Evolutionary conservation across 257 asterid species (phyloP).

Genomic region (Solanum acaule): DNA sequence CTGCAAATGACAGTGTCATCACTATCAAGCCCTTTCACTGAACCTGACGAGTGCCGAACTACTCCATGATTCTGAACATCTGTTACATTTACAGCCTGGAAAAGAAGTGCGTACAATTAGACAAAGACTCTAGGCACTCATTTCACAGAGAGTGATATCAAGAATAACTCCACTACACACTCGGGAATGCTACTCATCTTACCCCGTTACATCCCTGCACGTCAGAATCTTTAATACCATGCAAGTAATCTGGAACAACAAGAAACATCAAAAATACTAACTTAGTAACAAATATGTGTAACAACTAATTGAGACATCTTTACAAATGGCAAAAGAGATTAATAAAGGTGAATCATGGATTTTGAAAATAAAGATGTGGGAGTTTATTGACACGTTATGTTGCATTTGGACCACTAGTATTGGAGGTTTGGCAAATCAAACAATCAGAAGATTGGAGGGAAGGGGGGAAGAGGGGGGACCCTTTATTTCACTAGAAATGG

Average conservation of each 20-base stretch:
- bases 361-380: neutral
- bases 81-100: slow-evolving; percentile 53
- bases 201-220: slow-evolving; percentile 56
- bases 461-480: neutral
- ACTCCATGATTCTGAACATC: slow-evolving; percentile 8
- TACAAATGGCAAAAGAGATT: neutral
- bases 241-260: slow-evolving; percentile 67
- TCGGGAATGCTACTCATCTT: neutral
- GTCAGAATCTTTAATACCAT: slow-evolving; percentile 65
- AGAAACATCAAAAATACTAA: neutral
- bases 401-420: neutral
- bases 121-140: neutral
- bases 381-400: neutral
- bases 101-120: neutral
- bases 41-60: slow-evolving; percentile 7
- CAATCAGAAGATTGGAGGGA: neutral
- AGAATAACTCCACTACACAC: neutral
- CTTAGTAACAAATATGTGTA: neutral
- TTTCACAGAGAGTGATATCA: neutral
- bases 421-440: neutral
- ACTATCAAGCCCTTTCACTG: slow-evolving; percentile 8
- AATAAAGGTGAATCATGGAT: neutral
- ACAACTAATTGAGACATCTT: neutral
- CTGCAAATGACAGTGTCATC: slow-evolving; percentile 36
- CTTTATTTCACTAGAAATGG: neutral